Percentiles rank a stretch among this genome's conserved stretches.
Evolutionary conservation across 192 early-diverging fungal genomes (phyloP).

Genomic region (Geosiphon pyriformis): DNA sequence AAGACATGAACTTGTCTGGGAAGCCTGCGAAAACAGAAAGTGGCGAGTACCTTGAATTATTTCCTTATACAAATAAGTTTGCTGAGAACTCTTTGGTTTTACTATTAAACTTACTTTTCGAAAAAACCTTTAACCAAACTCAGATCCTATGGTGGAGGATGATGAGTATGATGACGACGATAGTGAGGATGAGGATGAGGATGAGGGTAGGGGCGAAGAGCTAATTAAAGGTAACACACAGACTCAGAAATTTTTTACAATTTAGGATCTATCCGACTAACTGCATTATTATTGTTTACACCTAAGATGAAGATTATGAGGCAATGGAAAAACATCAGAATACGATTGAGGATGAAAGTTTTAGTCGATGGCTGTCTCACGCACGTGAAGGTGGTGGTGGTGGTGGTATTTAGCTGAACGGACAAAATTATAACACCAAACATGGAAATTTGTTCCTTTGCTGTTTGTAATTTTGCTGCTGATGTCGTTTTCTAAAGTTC

Average conservation of each 20-base stretch:
- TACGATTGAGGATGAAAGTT: constrained; percentile 10
- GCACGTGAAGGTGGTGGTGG: constrained; percentile 4
- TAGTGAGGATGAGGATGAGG: constrained; percentile 30
- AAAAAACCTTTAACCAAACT: too few species aligned
- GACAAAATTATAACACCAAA: too few species aligned
- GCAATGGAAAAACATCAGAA: constrained; percentile 1
- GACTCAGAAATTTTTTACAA: too few species aligned
- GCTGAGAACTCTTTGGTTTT: constrained; percentile 6
- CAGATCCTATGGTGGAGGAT: constrained; percentile 35
- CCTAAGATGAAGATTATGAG: constrained; percentile 2
- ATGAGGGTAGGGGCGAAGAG: constrained; percentile 30
- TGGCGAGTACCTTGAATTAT: constrained; percentile 9
- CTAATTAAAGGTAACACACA: constrained; percentile 1
- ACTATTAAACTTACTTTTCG: too few species aligned
- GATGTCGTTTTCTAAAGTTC: too few species aligned
- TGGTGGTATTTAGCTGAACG: too few species aligned
- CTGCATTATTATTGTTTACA: background rate
- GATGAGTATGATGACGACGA: constrained; percentile 35
- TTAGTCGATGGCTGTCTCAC: background rate
- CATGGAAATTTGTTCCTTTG: too few species aligned
- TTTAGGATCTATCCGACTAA: background rate
- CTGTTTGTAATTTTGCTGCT: too few species aligned
- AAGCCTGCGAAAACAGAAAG: constrained; percentile 35
- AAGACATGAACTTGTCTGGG: constrained; percentile 75
- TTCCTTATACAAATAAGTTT: constrained; percentile 15